Evolutionary conservation across 2,329 filamentous ascomycete genomes (phyloP).

Genomic region (Gremmenia infestans): DNA sequence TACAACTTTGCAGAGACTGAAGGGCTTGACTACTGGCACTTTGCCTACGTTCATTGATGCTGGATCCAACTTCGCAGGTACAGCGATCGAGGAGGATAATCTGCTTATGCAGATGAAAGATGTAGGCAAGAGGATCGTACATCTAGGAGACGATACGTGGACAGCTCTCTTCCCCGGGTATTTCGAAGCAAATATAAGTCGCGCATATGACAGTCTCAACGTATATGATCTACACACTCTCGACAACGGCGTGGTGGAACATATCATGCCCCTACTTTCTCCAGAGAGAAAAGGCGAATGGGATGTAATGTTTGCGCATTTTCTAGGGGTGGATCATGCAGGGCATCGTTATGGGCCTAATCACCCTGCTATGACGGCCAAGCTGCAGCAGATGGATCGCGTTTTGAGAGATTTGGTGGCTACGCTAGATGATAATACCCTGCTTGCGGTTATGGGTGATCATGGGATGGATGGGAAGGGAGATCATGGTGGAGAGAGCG

Average conservation of each 20-base stretch:
- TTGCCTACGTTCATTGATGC: constrained; percentile 91
- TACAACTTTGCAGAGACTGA: constrained; percentile 84
- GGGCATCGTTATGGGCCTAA: constrained; percentile 94
- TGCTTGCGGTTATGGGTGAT: constrained; percentile 96
- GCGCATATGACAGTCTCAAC: constrained; percentile 93
- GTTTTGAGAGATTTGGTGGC: constrained; percentile 69
- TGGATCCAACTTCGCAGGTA: constrained; percentile 92
- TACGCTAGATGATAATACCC: constrained; percentile 74
- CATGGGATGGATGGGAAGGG: constrained; percentile 98
- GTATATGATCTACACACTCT: constrained; percentile 97
- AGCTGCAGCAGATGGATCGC: constrained; percentile 84
- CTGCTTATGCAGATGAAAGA: constrained; percentile 58
- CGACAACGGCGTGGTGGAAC: constrained; percentile 88
- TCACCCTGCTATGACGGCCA: constrained; percentile 85
- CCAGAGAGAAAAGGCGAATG: constrained; percentile 62
- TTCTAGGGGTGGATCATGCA: constrained; percentile 92
- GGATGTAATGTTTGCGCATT: constrained; percentile 94
- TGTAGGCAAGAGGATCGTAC: constrained; percentile 73
- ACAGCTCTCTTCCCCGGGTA: constrained; percentile 88
- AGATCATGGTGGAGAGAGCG: constrained; percentile 96
- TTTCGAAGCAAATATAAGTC: constrained; percentile 81
- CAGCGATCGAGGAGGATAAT: constrained; percentile 91
- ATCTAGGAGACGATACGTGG: constrained; percentile 98
- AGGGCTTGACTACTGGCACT: constrained; percentile 91
- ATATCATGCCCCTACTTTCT: constrained; percentile 79